Base-by-base conservation (phyloP, 129 eudicot genomes). In the Centella asiatica region DNA sequence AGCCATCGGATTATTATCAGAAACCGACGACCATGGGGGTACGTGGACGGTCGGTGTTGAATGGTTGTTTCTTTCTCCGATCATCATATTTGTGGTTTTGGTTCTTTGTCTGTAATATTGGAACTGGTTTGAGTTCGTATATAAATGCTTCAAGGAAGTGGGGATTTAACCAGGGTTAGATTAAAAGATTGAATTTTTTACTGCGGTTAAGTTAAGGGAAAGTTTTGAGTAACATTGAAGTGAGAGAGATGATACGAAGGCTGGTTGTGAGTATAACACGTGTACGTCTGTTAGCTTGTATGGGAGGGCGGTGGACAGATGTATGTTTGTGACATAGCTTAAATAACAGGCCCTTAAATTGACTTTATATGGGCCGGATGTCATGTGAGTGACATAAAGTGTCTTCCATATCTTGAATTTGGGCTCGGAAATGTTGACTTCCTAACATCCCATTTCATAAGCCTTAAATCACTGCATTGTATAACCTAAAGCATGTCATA, bases 21-120 rank as follows among this genome's bases (percentile, higher is more conserved):
- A 25, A 42, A 61, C n/a, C n/a, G n/a, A 44, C 3, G 77, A 34
- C 86, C 86, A 84, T 6, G 93, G 86, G 1, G 96, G 96, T 37
- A 78, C 80, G 11, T 76, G 86, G 27, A 83, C 83, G 68, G 78
- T 76, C 51, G 81, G 80, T 4, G 50, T 62, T 33, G 63, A 33
- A 13, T 74, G 73, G 13, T 55, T 74, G 78, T 59, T 70, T 68
- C 81, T 64, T n/a, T 85, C 95, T 66, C 87, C 89, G 60, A 85
- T 65, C 90, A 85, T 88, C 71, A 77, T 77, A n/a, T 69, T 57
- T 12, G 52, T 39, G 64, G 2, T 51, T 18, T 15, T 26, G 44
- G 24, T 58, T 44, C 4, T 50, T 47, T 37, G 22, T 14, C n/a
- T 49, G 26, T 57, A 44, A 50, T 24, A 37, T 42, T 56, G 4